Base-by-base conservation (phyloP, 2,329 filamentous ascomycete species). In the Drechslera avenae region DNA sequence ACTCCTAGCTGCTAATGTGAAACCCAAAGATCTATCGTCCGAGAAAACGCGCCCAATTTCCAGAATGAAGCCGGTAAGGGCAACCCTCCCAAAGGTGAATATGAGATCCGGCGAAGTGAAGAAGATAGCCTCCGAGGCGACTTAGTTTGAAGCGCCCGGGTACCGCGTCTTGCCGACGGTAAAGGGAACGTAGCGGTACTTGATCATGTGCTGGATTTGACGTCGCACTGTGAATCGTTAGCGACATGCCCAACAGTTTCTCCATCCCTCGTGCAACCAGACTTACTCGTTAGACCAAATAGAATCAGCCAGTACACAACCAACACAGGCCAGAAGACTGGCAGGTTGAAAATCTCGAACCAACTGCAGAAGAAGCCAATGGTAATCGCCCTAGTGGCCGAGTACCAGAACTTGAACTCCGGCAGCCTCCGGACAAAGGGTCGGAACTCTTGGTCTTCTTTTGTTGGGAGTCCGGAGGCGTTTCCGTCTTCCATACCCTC, bases 161-260 rank as follows among this genome's bases (percentile, higher is more conserved):
- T 73, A 74, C 16, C 69, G 66, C 50, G 69, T 72, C 84, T 97
- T 97, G 76, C 92, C 92, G 61, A 96, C 86, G 33, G 90, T 87
- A 79, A 97, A 96, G 33, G 92, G 91, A 23, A 96, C 91, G 73
- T 96, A 99, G 78, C 93, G 90, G 81, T 97, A 99, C 81, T 97
- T 99, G 83, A 99, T 93, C 94, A 99, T 99, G 79, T 97, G 94
- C 80, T 99, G 94, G 66, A 99, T 99, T 79, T 99, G 94, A 81
- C 94, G 90, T 77, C 94, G 86, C 94, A 99, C 91, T 96, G 65
- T 23, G 17, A 19, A 55, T 43, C 39, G 21, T 57, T 44, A 56
- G 54, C 28, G 21, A 34, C 0, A 10, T 16, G 18, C 23, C 7
- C 26, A 10, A 28, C 3, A 12, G 12, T 28, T 28, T 12, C 26